Percentiles rank a stretch among this genome's conserved stretches.
Evolutionary conservation across 192 early-diverging fungal species (phyloP).

Genomic region (Cetraspora pellucida): DNA sequence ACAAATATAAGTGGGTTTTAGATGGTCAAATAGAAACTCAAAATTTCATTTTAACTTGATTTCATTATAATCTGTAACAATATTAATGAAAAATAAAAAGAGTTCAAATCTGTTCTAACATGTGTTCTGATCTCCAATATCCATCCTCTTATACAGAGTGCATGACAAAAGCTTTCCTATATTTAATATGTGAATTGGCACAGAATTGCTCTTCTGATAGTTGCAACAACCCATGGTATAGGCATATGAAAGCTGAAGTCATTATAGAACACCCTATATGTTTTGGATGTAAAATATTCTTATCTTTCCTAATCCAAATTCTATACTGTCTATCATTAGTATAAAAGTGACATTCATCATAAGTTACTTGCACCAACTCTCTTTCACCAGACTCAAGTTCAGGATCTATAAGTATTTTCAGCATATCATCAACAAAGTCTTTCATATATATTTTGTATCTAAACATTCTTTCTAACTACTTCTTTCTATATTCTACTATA

Average conservation of each 20-base stretch:
- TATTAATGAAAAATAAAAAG: neutral
- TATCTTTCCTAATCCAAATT: slow-evolving; percentile 16
- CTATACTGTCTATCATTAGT: slow-evolving; percentile 25
- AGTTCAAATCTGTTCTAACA: neutral
- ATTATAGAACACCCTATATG: slow-evolving; percentile 32
- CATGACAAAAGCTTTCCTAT: neutral
- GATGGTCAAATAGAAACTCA: no score
- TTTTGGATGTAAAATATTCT: slow-evolving; percentile 21
- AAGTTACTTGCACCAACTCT: neutral
- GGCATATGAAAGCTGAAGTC: slow-evolving; percentile 30
- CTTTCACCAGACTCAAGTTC: neutral
- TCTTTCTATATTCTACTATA: neutral
- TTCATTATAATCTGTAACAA: no score
- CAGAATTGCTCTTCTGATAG: slow-evolving; percentile 8
- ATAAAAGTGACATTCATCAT: slow-evolving; percentile 34
- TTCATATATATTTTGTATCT: neutral
- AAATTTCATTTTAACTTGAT: no score
- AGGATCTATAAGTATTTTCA: neutral
- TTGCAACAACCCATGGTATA: slow-evolving; percentile 26
- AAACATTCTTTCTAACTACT: neutral
- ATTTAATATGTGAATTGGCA: neutral
- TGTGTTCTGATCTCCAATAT: slow-evolving; percentile 9
- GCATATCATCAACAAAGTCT: neutral
- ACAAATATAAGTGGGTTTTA: no score
- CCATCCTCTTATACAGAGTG: neutral